Conservation (phyloP, 306 rosid genomes). For the Ceratonia siliqua region DNA sequence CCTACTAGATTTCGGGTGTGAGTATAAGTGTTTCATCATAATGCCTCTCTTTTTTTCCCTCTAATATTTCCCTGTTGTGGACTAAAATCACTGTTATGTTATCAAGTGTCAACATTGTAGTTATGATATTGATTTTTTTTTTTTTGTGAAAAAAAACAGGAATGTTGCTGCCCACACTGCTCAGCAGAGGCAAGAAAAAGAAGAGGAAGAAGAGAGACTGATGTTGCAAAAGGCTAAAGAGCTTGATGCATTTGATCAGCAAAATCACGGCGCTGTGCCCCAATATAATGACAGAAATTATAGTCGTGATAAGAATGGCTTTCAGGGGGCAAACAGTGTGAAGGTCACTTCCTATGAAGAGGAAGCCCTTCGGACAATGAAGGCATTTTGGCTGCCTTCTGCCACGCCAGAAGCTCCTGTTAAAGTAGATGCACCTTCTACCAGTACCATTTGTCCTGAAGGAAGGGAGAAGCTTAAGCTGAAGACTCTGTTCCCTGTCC, state of each 20-base stretch:
- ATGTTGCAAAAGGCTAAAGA: constrained; percentile 82
- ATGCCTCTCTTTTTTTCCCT: not conserved
- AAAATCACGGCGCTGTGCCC: constrained; percentile 95
- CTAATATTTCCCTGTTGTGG: not conserved
- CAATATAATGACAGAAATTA: constrained; percentile 77
- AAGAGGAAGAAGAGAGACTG: constrained; percentile 79
- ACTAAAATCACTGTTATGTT: not conserved
- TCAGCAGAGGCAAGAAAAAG: constrained; percentile 88
- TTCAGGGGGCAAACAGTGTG: constrained; percentile 98
- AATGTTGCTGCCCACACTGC: constrained; percentile 78
- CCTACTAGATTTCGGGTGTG: too few relatives aligned
- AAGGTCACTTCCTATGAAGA: constrained; percentile 97
- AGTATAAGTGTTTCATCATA: too few relatives aligned
- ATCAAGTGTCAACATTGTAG: not conserved
- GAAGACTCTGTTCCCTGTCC: constrained; percentile 77
- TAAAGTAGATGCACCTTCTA: constrained; percentile 76
- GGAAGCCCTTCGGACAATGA: constrained; percentile 98
- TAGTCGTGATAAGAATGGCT: constrained; percentile 74
- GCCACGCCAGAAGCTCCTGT: constrained; percentile 88
- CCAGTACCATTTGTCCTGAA: constrained; percentile 78
- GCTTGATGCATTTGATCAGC: constrained; percentile 96
- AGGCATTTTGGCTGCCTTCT: constrained; percentile 98
- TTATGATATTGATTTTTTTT: not conserved
- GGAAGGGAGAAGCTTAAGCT: constrained; percentile 88
- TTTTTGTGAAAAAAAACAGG: constrained; percentile 59